A percentile compares a stretch with the other conserved stretches of the same genome.
Evolutionary conservation across 2,329 filamentous ascomycete genomes (phyloP).

Genomic region (Calonectria leucothoes): DNA sequence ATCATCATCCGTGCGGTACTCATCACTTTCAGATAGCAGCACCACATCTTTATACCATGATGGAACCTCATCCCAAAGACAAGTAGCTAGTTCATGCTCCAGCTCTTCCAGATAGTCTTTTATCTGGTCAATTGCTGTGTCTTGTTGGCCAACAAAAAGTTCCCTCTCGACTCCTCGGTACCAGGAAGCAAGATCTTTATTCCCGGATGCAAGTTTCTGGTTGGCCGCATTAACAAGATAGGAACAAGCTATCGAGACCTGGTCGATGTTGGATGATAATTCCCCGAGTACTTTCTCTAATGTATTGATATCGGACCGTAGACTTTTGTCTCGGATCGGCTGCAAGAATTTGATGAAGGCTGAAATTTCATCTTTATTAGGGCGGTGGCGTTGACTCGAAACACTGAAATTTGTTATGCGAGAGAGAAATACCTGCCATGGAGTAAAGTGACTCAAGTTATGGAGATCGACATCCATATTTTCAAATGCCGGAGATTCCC

Average conservation of each 20-base stretch:
- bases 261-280: neutral
- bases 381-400: neutral
- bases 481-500: neutral
- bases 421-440: neutral
- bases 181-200: neutral
- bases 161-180: neutral
- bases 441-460: neutral
- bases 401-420: neutral
- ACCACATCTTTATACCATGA: neutral
- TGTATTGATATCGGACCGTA: neutral
- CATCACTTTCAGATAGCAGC: neutral
- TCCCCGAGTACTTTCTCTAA: neutral
- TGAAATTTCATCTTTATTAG: neutral
- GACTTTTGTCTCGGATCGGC: neutral
- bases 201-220: neutral
- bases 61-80: neutral
- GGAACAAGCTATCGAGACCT: neutral
- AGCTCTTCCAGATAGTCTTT: neutral
- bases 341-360: neutral
- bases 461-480: neutral
- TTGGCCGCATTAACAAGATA: neutral
- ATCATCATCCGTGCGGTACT: too few relatives aligned
- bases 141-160: neutral
- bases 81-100: neutral
- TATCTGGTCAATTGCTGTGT: neutral